Percentiles rank a stretch among this genome's conserved stretches.
These are phyloP conservation scores for Aspergillus ochraceus DNA, from an alignment of 2,329 filamentous ascomycete genomes.

Conservation along the genomic window DNA sequence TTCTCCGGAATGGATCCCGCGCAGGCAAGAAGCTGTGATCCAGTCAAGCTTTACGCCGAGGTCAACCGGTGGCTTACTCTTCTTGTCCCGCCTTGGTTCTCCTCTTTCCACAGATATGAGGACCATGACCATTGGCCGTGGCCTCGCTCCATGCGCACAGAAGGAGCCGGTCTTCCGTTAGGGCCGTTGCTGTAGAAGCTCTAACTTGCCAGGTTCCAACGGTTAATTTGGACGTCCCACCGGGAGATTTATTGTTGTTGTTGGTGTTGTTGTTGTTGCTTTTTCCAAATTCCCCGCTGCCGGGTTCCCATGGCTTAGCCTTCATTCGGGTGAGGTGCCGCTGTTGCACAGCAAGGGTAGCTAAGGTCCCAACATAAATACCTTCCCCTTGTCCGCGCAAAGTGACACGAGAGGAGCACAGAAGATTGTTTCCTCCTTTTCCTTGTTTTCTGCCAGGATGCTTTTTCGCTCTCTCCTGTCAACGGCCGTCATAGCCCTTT, in stretches of 20 bases:
- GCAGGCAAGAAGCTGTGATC: background rate
- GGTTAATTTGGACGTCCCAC: background rate
- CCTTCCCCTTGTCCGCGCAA: background rate
- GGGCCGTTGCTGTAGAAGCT: background rate
- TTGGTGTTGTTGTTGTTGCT: background rate
- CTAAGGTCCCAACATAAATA: background rate
- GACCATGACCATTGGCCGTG: background rate
- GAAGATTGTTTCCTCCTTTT: background rate
- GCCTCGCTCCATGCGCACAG: background rate
- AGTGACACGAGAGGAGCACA: background rate
- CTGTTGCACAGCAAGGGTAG: background rate
- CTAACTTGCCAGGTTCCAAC: background rate
- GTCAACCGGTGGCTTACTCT: background rate
- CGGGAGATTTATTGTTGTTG: background rate
- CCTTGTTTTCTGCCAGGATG: constrained; percentile 18
- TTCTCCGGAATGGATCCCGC: background rate
- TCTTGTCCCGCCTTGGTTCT: background rate
- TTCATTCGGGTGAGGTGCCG: background rate
- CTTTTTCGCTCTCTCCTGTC: constrained; percentile 26
- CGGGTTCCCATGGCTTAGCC: background rate
- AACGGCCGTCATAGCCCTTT: constrained; percentile 23
- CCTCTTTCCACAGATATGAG: background rate
- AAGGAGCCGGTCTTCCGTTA: background rate
- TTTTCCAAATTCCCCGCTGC: background rate
- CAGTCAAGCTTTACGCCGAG: background rate